Percentiles rank a stretch among this genome's conserved stretches.
Conservation (phyloP, 2,329 filamentous ascomycete species). For the Fusarium nematophilum region DNA sequence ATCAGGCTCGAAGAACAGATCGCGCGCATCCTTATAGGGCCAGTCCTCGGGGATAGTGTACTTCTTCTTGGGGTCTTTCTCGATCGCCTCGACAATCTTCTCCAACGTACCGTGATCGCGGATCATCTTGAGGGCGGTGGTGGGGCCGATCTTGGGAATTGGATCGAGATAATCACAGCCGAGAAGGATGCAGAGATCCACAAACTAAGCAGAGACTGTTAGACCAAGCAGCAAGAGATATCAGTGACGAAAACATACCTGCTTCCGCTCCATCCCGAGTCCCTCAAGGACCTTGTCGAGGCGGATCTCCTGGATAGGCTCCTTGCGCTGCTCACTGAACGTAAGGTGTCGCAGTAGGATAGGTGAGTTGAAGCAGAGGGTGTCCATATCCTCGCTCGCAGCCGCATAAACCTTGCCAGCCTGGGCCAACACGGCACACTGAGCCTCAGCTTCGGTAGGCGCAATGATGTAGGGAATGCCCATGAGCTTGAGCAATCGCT, state of each 20-base stretch:
- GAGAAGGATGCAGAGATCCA: conserved; percentile 96
- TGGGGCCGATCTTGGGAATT: conserved; percentile 92
- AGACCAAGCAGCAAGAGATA: conserved; percentile 5
- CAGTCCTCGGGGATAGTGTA: conserved; percentile 94
- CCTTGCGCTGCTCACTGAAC: conserved; percentile 96
- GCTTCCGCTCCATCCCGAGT: conserved; percentile 85
- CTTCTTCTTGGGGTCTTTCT: conserved; percentile 81
- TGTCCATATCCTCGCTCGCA: conserved; percentile 99
- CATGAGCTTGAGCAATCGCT: conserved; percentile 91
- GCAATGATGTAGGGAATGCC: conserved; percentile 95
- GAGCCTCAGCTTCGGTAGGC: conserved; percentile 96
- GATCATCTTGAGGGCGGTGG: conserved; percentile 92
- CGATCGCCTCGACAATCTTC: conserved; percentile 83
- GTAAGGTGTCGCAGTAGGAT: conserved; percentile 93
- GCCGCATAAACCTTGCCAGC: conserved; percentile 97
- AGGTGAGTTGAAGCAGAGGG: conserved; percentile 92
- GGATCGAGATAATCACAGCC: conserved; percentile 98
- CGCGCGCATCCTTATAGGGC: conserved; percentile 91
- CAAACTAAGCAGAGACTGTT: conserved; percentile 71
- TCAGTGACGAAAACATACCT: conserved; percentile 64
- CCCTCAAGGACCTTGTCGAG: conserved; percentile 88
- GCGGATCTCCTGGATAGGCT: conserved; percentile 96
- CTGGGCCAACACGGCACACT: conserved; percentile 89
- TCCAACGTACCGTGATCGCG: conserved; percentile 91
- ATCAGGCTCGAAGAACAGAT: conserved; percentile 92